Conservation (phyloP, 1,139 yeast species). For the Saccharomyces hybrid region DNA sequence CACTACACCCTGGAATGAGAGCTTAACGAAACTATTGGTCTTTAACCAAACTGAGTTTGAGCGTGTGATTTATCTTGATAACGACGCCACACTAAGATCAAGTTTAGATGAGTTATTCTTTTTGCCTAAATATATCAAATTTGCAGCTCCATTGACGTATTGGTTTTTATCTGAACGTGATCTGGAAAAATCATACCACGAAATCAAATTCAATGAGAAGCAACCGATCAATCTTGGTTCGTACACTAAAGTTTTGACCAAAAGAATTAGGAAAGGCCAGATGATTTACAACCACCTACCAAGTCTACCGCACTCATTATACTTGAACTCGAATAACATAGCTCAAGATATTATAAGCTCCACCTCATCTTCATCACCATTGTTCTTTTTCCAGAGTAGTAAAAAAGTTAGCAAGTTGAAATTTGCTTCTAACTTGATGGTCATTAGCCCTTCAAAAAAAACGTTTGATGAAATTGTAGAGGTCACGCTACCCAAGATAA, state of each 20-base stretch:
- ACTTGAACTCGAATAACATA: conserved; percentile 20
- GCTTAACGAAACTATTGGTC: conserved; percentile 48
- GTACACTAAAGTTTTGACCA: conserved; percentile 15
- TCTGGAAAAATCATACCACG: conserved; percentile 16
- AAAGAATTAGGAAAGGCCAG: conserved; percentile 20
- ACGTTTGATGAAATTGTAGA: conserved; percentile 15
- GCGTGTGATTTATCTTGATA: conserved; percentile 40
- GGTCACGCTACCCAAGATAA: conserved; percentile 15
- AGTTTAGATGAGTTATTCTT: conserved; percentile 44
- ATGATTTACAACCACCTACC: conserved; percentile 31
- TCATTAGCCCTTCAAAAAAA: conserved; percentile 27
- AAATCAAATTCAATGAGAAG: conserved; percentile 16
- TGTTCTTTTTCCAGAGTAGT: conserved; percentile 14
- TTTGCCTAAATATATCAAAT: conserved; percentile 33
- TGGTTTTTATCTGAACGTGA: conserved; percentile 26
- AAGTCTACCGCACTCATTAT: conserved; percentile 24
- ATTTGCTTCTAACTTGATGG: conserved; percentile 30
- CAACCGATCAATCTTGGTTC: conserved; percentile 18
- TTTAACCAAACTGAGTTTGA: conserved; percentile 45
- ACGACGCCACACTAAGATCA: conserved; percentile 33
- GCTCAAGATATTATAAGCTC: conserved; percentile 25
- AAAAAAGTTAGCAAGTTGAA: conserved; percentile 17
- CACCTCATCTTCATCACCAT: conserved; percentile 19
- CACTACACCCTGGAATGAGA: conserved; percentile 40
- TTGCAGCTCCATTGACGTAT: conserved; percentile 31